Conservation (phyloP, 139 green algal species). For the Chlorella sorokiniana region DNA sequence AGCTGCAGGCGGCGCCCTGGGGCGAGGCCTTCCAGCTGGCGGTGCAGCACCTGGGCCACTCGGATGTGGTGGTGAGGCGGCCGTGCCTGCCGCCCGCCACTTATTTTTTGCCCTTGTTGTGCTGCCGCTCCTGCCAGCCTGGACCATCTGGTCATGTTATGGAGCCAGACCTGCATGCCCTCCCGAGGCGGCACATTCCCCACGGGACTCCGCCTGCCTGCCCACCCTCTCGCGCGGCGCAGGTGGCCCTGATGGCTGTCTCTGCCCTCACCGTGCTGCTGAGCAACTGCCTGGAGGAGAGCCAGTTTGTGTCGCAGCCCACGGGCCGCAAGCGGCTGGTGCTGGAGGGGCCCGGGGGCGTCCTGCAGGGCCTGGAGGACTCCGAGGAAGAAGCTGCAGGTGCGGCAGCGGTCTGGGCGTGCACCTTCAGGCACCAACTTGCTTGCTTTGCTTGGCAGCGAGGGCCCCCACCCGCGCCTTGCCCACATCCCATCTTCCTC, state of each 20-base stretch:
- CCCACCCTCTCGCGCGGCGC: neutral
- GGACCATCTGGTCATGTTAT: neutral
- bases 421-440: too few species aligned
- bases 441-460: too few species aligned
- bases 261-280: slow-evolving; percentile 59
- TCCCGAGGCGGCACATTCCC: neutral
- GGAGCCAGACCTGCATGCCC: neutral
- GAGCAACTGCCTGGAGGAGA: slow-evolving; percentile 68
- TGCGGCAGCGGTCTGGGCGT: neutral
- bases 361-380: neutral
- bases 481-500: too few species aligned
- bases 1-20: slow-evolving; percentile 62
- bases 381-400: neutral
- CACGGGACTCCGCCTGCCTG: neutral
- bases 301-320: slow-evolving; percentile 43
- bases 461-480: too few species aligned
- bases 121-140: slow-evolving; percentile 4
- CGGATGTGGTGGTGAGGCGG: slow-evolving; percentile 73
- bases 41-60: slow-evolving; percentile 52
- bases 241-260: slow-evolving; percentile 64
- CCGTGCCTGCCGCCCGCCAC: too few species aligned
- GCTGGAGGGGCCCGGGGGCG: slow-evolving; percentile 24
- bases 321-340: slow-evolving; percentile 14
- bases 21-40: slow-evolving; percentile 53
- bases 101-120: neutral